Percentiles rank a stretch among this genome's conserved stretches.
Evolutionary conservation across 176 grass and related monocot species (phyloP).

Genomic region (Calamus simplicifolius): DNA sequence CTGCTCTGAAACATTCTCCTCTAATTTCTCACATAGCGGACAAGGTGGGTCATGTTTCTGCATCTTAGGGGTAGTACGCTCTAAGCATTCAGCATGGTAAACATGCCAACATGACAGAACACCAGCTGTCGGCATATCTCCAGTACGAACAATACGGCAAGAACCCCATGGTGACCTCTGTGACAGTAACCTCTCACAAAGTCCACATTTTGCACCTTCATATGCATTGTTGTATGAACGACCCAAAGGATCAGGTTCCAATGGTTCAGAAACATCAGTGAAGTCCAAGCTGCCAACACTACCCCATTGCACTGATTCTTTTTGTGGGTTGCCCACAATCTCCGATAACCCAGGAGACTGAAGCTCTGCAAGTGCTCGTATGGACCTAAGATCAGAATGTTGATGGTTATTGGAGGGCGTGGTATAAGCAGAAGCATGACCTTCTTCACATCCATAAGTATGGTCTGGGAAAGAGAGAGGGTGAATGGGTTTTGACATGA

Average conservation of each 20-base stretch:
- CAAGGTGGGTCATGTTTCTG: slow-evolving; percentile 64
- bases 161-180: slow-evolving; percentile 64
- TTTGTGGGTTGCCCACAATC: slow-evolving; percentile 14
- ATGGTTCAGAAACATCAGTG: slow-evolving; percentile 33
- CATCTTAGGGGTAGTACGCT: slow-evolving; percentile 47
- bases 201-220: slow-evolving; percentile 40
- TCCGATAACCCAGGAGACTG: slow-evolving; percentile 24
- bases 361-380: slow-evolving; percentile 19
- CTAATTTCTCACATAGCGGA: slow-evolving; percentile 49
- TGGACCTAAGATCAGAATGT: slow-evolving; percentile 19
- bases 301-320: slow-evolving; percentile 38
- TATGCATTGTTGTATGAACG: slow-evolving; percentile 15
- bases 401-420: slow-evolving; percentile 21
- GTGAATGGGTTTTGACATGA: slow-evolving; percentile 63
- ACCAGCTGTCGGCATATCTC: slow-evolving; percentile 55
- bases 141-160: slow-evolving; percentile 51
- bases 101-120: slow-evolving; percentile 74
- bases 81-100: slow-evolving; percentile 83
- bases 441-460: slow-evolving; percentile 22
- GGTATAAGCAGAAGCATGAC: slow-evolving; percentile 5
- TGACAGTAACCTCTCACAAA: slow-evolving; percentile 53
- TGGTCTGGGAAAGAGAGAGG: slow-evolving; percentile 57
- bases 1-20: slow-evolving; percentile 41
- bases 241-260: slow-evolving; percentile 25
- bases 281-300: slow-evolving; percentile 50